A percentile compares a stretch with the other conserved stretches of the same genome.
Conservation (phyloP, 1,139 yeast genomes). For the Kodamaea ohmeri region DNA sequence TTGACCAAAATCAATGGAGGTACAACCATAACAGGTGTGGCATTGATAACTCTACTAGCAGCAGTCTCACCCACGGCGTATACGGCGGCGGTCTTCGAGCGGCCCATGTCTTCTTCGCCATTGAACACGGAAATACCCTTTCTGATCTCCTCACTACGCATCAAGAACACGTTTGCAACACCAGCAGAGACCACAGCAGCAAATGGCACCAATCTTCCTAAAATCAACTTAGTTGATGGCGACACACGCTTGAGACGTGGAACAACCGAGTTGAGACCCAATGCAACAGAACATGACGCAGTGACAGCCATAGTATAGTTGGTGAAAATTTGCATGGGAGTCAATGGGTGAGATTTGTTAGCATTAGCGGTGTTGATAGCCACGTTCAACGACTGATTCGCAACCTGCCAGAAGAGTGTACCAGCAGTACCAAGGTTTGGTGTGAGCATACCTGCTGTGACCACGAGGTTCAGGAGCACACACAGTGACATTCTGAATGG, state of each 20-base stretch:
- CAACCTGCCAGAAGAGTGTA: conserved; percentile 94
- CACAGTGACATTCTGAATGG: conserved; percentile 98
- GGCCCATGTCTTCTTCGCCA: conserved; percentile 61
- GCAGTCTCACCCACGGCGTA: conserved; percentile 98
- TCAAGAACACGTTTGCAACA: conserved; percentile 84
- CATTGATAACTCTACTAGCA: conserved; percentile 87
- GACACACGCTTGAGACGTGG: conserved; percentile 69
- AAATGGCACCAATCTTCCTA: conserved; percentile 89
- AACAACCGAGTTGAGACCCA: conserved; percentile 85
- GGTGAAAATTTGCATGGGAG: conserved; percentile 69
- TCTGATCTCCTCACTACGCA: conserved; percentile 92
- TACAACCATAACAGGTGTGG: conserved; percentile 94
- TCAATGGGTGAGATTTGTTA: conserved; percentile 88
- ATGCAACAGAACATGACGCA: conserved; percentile 93
- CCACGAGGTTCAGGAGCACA: conserved; percentile 88
- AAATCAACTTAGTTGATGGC: conserved; percentile 65
- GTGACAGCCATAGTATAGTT: conserved; percentile 87
- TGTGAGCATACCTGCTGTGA: conserved; percentile 95
- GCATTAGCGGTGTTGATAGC: conserved; percentile 97
- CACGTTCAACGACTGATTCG: conserved; percentile 92
- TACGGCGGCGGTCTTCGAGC: conserved; percentile 80
- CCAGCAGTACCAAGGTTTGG: conserved; percentile 90
- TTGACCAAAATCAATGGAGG: conserved; percentile 83
- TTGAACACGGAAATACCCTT: conserved; percentile 78
- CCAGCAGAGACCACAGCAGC: conserved; percentile 99